Base-by-base conservation (phyloP, 2,329 filamentous ascomycete genomes). In the Exophiala oligosperma region DNA sequence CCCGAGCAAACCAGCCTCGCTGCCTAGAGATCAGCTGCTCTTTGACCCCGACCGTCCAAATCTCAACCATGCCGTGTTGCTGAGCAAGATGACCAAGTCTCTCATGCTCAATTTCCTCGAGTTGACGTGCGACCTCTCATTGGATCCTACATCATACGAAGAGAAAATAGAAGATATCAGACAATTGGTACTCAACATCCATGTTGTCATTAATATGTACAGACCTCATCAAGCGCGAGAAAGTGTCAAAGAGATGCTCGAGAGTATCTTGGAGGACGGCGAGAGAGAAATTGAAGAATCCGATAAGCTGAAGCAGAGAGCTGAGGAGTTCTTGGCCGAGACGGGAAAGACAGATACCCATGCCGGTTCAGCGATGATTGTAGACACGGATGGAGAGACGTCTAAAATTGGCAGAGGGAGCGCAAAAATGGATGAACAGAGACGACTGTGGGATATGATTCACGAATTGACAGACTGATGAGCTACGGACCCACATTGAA, bases 141-240 rank as follows among this genome's bases (percentile, higher is more conserved):
- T 84, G n/a, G 81, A 87, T 47, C 89, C 91, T 0, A 60, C 55
- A 26, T 41, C 61, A 41, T 56, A 60, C 35, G 49, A 59, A 17
- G 79, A 81, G 44, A 96, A 96, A 71, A 81, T 93, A 47, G 79
- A 85, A 46, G 89, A 97, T 72, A 75, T 99, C 32, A 83, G 89
- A 67, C 92, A 88, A 14, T 77, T 97, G 28, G 88, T 96, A 63
- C 87, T 93, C 72, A 97, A 97, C 72, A 89, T 95, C 69, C 92
- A 97, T 74, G 91, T 95, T 69, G 82, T 96, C 54, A 85, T 97
- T 64, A 99, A 99, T 73, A 88, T 96, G 73, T 97, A 96, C 75
- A 84, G 93, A 32, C 92, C 92, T 8, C 92, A 97, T 71, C 93
- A 97, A 76, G 92, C 92, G 24, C 79, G 93, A 46, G 92, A 97